Evolutionary conservation across 2,329 filamentous ascomycete genomes (phyloP).

Genomic region (Juglanconis oblonga): DNA sequence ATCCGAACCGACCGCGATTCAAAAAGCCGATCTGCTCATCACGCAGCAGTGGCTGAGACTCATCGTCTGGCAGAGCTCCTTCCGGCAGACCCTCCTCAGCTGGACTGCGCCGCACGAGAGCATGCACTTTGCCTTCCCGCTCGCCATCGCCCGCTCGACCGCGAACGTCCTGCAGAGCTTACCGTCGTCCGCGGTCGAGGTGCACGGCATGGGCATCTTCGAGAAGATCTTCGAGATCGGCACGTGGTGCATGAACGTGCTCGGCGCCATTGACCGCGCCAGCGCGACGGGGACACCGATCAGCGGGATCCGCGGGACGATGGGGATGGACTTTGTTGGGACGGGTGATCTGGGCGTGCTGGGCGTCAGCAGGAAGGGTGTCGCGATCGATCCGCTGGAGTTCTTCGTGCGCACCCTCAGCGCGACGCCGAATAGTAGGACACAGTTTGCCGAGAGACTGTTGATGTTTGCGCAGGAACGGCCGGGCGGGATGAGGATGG

Average conservation of each 20-base stretch:
- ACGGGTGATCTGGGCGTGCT: slow-evolving; percentile 31
- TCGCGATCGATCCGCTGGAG: slow-evolving; percentile 38
- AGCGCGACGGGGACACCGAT: slow-evolving; percentile 23
- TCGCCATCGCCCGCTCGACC: slow-evolving; percentile 59
- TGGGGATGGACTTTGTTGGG: slow-evolving; percentile 31
- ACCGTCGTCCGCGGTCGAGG: slow-evolving; percentile 40
- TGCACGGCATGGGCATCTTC: slow-evolving; percentile 48
- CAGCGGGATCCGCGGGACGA: slow-evolving; percentile 15
- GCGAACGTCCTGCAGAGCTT: slow-evolving; percentile 40
- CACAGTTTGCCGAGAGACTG: slow-evolving; percentile 41
- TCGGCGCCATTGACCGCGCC: slow-evolving; percentile 33
- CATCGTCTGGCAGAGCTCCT: slow-evolving; percentile 71
- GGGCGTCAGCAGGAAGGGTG: slow-evolving; percentile 29
- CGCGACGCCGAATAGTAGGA: slow-evolving; percentile 40
- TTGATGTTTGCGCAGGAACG: slow-evolving; percentile 39
- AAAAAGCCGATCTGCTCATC: slow-evolving; percentile 66
- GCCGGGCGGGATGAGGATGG: slow-evolving; percentile 34
- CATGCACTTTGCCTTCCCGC: slow-evolving; percentile 60
- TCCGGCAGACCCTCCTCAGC: slow-evolving; percentile 62
- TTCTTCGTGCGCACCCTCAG: slow-evolving; percentile 43
- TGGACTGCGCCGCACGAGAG: slow-evolving; percentile 55
- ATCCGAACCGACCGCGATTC: slow-evolving; percentile 55
- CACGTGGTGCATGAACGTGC: slow-evolving; percentile 42
- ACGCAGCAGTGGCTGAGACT: slow-evolving; percentile 70
- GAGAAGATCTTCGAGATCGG: slow-evolving; percentile 50